Conservation (phyloP, 495 filamentous ascomycete species). For the Tuber umbilicatum region DNA sequence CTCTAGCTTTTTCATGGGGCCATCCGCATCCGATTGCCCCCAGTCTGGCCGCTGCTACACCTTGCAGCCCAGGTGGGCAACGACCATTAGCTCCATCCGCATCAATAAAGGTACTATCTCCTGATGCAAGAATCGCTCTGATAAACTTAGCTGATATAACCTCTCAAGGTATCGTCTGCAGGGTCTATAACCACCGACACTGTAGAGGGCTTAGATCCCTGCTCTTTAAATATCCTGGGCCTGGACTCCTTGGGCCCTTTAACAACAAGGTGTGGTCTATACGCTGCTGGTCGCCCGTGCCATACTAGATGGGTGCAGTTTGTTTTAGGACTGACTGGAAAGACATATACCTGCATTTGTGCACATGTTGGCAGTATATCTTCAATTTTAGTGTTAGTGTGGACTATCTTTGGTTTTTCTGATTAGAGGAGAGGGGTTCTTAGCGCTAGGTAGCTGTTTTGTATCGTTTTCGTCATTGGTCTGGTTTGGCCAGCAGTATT, state of each 20-base stretch:
- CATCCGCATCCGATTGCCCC: too few relatives aligned
- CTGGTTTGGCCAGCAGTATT: not conserved
- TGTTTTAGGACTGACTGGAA: not conserved
- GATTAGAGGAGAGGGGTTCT: not conserved
- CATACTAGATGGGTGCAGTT: not conserved
- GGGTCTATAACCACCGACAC: not conserved
- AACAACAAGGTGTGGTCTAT: not conserved
- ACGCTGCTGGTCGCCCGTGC: conserved; percentile 3
- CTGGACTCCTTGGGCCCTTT: not conserved
- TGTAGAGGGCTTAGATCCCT: not conserved
- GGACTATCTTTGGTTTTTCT: not conserved
- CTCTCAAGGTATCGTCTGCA: not conserved
- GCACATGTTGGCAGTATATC: not conserved
- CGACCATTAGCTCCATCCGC: too few relatives aligned
- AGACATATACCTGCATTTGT: not conserved
- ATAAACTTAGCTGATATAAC: not conserved
- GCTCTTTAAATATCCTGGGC: not conserved
- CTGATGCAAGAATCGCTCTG: not conserved
- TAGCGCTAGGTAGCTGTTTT: not conserved
- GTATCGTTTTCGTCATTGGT: not conserved
- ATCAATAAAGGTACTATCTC: not conserved
- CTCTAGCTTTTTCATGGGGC: too few relatives aligned
- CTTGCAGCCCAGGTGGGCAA: not conserved
- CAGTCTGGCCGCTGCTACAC: not conserved
- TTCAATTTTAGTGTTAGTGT: not conserved